Evolutionary conservation across 441 rosid species (phyloP).

Genomic region (Aleurites moluccanus): DNA sequence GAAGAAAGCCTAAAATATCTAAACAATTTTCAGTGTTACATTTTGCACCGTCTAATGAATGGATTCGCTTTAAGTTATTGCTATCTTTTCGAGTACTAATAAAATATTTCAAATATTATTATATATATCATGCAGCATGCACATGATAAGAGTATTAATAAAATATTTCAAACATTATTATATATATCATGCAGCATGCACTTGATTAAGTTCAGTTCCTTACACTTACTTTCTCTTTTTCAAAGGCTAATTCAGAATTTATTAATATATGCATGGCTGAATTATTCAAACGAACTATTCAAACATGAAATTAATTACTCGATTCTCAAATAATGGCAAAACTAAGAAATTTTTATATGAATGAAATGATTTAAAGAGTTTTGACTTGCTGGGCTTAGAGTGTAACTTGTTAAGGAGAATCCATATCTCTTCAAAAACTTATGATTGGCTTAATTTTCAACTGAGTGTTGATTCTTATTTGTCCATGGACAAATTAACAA

Average conservation of each 20-base stretch:
- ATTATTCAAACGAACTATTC: not conserved
- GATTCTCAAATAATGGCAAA: not conserved
- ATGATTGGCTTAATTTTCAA: not conserved
- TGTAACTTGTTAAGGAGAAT: not conserved
- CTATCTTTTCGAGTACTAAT: not conserved
- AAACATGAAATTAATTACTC: not conserved
- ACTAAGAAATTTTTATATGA: not conserved
- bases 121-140: not conserved
- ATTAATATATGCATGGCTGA: not conserved
- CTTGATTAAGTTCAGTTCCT: not conserved
- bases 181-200: not conserved
- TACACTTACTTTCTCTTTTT: not conserved
- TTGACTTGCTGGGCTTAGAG: not conserved
- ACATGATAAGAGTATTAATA: not conserved
- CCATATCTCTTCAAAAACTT: not conserved
- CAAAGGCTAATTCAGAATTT: not conserved
- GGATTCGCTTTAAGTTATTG: not conserved
- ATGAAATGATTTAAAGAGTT: not conserved
- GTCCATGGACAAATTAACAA: not conserved
- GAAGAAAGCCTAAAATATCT: not conserved
- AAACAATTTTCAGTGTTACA: not conserved
- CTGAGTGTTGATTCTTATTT: not conserved
- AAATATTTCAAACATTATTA: not conserved
- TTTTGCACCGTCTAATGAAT: not conserved
- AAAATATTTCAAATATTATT: not conserved